phyloP scores from a whole-genome alignment of 257 asterid genomes.

The Fraxinus americana region DNA sequence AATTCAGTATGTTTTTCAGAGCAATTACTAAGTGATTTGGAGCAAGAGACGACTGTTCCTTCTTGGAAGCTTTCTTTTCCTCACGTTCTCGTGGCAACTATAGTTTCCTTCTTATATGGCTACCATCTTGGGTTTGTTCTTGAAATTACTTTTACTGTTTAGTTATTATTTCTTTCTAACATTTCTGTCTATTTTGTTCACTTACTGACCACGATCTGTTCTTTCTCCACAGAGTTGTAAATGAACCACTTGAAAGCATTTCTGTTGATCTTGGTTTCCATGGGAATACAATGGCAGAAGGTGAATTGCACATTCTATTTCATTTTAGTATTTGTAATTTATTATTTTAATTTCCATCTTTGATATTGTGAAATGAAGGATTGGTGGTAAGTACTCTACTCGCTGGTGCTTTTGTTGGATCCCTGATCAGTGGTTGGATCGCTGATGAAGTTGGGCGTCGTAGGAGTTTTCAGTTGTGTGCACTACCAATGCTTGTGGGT shows the following conservation, averaged over 20 bases:
- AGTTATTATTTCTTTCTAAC: background rate
- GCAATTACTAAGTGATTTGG: constrained; percentile 41
- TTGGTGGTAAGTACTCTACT: constrained; percentile 87
- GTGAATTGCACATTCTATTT: constrained; percentile 31
- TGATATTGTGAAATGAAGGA: constrained; percentile 47
- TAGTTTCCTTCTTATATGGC: constrained; percentile 83
- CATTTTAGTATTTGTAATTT: constrained; percentile 12
- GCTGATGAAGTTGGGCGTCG: constrained; percentile 92
- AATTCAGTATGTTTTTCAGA: constrained; percentile 39
- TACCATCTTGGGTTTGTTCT: constrained; percentile 91
- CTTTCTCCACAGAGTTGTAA: constrained; percentile 66
- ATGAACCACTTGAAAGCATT: constrained; percentile 92
- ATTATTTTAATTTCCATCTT: constrained; percentile 10
- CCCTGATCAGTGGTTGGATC: constrained; percentile 79
- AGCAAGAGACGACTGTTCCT: constrained; percentile 56
- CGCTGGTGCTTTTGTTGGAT: constrained; percentile 91
- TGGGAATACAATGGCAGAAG: constrained; percentile 81
- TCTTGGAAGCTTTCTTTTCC: constrained; percentile 89
- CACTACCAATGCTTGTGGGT: constrained; percentile 83
- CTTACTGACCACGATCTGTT: constrained; percentile 13
- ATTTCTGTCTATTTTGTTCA: background rate
- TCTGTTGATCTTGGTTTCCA: constrained; percentile 87
- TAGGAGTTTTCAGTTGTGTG: constrained; percentile 82
- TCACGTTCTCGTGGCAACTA: constrained; percentile 78
- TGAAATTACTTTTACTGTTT: constrained; percentile 11